Percentiles rank a stretch among this genome's conserved stretches.
Conservation (phyloP, 345 rosid species). For the Sapria himalayana region DNA sequence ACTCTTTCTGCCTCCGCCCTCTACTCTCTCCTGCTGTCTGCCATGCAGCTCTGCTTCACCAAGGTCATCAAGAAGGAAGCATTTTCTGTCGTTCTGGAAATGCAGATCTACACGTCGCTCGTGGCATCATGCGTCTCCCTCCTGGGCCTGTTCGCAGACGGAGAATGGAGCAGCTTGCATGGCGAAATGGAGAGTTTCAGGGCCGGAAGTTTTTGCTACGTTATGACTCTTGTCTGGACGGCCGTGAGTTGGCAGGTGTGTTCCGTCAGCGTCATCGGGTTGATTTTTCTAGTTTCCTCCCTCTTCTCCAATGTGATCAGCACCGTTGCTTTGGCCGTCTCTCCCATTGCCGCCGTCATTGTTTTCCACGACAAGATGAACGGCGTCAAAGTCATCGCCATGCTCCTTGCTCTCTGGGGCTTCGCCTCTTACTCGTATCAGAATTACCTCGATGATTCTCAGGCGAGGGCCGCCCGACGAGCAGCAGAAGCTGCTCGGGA, state of each 20-base stretch:
- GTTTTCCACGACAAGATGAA: conserved; percentile 35
- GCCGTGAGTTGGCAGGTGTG: conserved; percentile 30
- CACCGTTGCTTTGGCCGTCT: conserved; percentile 22
- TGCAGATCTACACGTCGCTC: conserved; percentile 26
- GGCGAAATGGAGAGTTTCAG: conserved; percentile 18
- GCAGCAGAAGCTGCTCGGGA: no score
- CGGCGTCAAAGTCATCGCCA: conserved; percentile 29
- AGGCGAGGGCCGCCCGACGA: conserved; percentile 8
- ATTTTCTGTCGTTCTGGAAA: conserved; percentile 19
- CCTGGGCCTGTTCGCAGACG: conserved; percentile 23
- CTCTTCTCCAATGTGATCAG: conserved; percentile 35
- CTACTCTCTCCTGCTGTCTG: conserved; percentile 25
- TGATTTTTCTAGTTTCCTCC: conserved; percentile 29
- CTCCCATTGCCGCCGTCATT: conserved; percentile 30
- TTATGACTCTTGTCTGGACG: conserved; percentile 29
- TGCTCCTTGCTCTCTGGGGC: conserved; percentile 35
- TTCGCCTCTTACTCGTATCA: conserved; percentile 30
- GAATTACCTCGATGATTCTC: conserved; percentile 18
- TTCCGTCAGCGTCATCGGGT: conserved; percentile 22
- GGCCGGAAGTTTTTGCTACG: conserved; percentile 18
- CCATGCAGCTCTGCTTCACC: conserved; percentile 23
- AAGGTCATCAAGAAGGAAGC: conserved; percentile 21
- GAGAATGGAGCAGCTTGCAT: conserved; percentile 22
- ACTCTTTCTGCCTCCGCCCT: conserved; percentile 28
- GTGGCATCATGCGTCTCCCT: conserved; percentile 22